These are phyloP conservation scores for Ampelomyces quisqualis DNA, from an alignment of 2,329 filamentous ascomycete species.

Conservation along the genomic window DNA sequence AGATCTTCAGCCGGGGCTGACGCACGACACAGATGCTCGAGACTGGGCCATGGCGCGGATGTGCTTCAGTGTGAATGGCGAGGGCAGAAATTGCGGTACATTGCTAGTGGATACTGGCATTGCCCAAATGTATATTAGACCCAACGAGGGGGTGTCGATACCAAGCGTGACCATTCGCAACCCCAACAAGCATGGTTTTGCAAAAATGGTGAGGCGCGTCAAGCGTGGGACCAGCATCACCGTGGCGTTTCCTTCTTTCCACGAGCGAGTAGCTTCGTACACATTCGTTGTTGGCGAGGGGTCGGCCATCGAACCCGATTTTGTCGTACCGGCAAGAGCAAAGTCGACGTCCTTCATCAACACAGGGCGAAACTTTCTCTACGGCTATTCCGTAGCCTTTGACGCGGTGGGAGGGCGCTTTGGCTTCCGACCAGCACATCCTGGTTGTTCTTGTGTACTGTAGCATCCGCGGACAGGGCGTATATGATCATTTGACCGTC, in stretches of 20 bases:
- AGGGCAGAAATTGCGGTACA: constrained; percentile 24
- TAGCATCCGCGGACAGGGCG: constrained; percentile 13
- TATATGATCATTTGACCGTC: constrained; percentile 38
- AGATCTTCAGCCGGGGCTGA: constrained; percentile 28
- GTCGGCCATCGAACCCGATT: constrained; percentile 28
- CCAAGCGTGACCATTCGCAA: constrained; percentile 35
- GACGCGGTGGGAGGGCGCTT: constrained; percentile 37
- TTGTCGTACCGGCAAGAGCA: constrained; percentile 30
- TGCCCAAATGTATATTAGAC: constrained; percentile 39
- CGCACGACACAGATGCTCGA: constrained; percentile 28
- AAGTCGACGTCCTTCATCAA: constrained; percentile 33
- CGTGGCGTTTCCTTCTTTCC: constrained; percentile 26
- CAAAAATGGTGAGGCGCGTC: constrained; percentile 33
- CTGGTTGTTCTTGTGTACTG: constrained; percentile 18
- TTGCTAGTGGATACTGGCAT: constrained; percentile 40
- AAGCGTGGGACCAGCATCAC: constrained; percentile 32
- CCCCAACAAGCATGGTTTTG: constrained; percentile 29
- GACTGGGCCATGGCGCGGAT: constrained; percentile 41
- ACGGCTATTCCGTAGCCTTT: constrained; percentile 37
- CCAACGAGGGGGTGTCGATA: constrained; percentile 27
- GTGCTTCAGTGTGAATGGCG: constrained; percentile 32
- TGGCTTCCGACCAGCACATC: constrained; percentile 29
- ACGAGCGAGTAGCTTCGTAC: constrained; percentile 21
- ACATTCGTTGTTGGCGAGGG: constrained; percentile 30
- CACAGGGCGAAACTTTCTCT: constrained; percentile 38